A percentile compares a stretch with the other conserved stretches of the same genome.
These are phyloP conservation scores for Chalaropsis thielavioides DNA, from an alignment of 2,329 filamentous ascomycete species.

Conservation along the genomic window DNA sequence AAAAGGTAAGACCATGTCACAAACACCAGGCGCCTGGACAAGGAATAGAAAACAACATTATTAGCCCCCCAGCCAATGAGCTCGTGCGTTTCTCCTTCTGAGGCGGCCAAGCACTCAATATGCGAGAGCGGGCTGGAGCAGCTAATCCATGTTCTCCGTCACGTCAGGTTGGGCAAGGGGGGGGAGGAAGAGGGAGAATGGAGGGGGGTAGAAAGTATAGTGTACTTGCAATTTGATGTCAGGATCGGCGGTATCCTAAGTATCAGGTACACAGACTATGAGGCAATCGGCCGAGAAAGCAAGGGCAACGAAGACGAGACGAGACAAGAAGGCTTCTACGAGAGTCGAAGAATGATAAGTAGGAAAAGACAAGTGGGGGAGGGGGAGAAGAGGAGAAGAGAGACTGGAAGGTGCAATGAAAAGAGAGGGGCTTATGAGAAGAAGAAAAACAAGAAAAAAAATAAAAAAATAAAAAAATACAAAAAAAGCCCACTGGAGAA, in stretches of 20 bases:
- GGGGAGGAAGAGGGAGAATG: neutral
- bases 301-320: neutral
- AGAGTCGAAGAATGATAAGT: neutral
- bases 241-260: neutral
- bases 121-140: slow-evolving; percentile 4
- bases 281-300: neutral
- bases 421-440: neutral
- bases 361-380: neutral
- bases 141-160: slow-evolving; percentile 2
- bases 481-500: neutral
- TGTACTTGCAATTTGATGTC: neutral
- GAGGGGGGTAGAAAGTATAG: neutral
- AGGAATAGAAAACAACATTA: neutral
- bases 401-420: neutral
- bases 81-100: neutral
- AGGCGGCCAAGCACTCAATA: neutral
- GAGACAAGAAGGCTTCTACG: neutral
- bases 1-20: neutral
- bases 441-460: neutral
- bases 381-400: neutral
- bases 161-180: neutral
- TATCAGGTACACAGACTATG: neutral
- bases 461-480: neutral
- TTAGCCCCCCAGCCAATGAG: neutral
- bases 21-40: neutral